These are phyloP conservation scores for Penicillium glabrum DNA, from an alignment of 2,329 filamentous ascomycete genomes.

Conservation along the genomic window DNA sequence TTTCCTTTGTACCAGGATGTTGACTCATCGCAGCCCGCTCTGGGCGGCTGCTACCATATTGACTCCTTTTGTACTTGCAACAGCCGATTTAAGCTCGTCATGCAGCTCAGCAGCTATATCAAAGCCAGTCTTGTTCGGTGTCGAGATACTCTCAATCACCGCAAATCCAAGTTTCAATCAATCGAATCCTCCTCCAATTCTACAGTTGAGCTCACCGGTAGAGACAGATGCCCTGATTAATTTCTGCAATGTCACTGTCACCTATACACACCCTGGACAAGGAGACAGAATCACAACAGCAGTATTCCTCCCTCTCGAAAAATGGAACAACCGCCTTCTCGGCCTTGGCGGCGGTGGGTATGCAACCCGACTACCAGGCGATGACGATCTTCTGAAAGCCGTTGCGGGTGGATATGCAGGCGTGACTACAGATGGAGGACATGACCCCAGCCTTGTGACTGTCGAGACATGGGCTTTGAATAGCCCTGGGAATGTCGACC, in stretches of 20 bases:
- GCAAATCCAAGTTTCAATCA: neutral
- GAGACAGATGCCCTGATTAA: neutral
- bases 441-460: neutral
- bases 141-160: neutral
- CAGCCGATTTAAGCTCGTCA: neutral
- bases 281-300: conserved; percentile 33
- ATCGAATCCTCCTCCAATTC: neutral
- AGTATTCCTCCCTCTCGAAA: conserved; percentile 31
- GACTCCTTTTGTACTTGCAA: neutral
- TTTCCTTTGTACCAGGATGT: neutral
- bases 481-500: conserved; percentile 33
- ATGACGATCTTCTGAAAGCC: neutral
- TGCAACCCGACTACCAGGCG: neutral
- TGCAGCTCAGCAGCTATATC: neutral
- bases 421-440: conserved; percentile 20
- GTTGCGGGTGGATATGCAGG: conserved; percentile 15
- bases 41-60: neutral
- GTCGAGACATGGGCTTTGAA: conserved; percentile 14
- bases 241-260: conserved; percentile 29
- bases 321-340: conserved; percentile 40
- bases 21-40: neutral
- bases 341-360: conserved; percentile 41
- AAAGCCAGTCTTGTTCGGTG: neutral
- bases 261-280: conserved; percentile 38
- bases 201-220: neutral